Conservation (phyloP, 257 asterid genomes). For the Nicotiana paniculata region DNA sequence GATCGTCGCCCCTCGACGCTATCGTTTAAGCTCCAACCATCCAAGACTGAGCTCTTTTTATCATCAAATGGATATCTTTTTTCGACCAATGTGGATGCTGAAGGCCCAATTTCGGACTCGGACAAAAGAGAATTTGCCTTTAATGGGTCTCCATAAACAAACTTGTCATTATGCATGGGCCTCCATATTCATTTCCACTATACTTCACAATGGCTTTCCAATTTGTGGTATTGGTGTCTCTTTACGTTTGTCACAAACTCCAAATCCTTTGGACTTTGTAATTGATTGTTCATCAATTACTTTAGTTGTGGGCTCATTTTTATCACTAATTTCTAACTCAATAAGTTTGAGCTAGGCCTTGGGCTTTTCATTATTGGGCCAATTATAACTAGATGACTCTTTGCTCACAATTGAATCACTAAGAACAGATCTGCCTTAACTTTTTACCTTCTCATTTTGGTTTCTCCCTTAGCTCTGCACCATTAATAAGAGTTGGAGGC, state of each 20-base stretch:
- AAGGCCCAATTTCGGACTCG: constrained; percentile 66
- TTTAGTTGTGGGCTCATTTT: constrained; percentile 1
- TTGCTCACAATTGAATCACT: constrained; percentile 59
- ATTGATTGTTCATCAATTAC: constrained; percentile 26
- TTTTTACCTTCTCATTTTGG: constrained; percentile 18
- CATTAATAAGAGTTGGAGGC: constrained; percentile 49
- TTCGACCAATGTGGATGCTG: constrained; percentile 48
- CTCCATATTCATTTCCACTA: constrained; percentile 20
- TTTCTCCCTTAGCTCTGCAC: constrained; percentile 49
- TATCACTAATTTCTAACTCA: background rate
- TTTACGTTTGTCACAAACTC: background rate
- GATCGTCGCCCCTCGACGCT: constrained; percentile 53
- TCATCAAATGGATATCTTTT: constrained; percentile 32
- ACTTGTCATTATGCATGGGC: constrained; percentile 20
- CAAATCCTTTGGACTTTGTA: background rate
- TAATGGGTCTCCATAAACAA: constrained; percentile 25
- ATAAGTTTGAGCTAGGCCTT: background rate
- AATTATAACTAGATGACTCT: constrained; percentile 23
- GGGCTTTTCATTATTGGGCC: constrained; percentile 4
- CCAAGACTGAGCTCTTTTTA: constrained; percentile 56
- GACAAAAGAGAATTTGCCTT: constrained; percentile 44
- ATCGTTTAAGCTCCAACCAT: constrained; percentile 62
- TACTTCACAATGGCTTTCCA: constrained; percentile 22
- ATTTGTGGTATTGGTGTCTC: constrained; percentile 6
- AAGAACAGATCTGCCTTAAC: constrained; percentile 50